A percentile compares a stretch with the other conserved stretches of the same genome.
phyloP scores from a whole-genome alignment of 768 basidiomycete genomes.

The Boletellus ananiceps region DNA sequence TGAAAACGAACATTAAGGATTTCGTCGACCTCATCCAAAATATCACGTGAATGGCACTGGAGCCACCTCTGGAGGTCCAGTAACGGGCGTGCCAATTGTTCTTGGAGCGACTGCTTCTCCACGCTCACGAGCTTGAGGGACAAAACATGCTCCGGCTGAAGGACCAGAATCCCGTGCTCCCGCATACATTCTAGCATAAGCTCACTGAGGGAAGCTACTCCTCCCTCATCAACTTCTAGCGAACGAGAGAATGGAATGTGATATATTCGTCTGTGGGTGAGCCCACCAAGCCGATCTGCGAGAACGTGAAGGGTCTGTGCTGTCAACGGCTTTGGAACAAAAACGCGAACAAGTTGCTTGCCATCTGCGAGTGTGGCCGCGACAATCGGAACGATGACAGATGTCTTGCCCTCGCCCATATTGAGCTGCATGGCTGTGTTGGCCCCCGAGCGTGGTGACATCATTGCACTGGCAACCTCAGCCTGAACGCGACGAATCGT shows the following conservation, averaged over 20 bases:
- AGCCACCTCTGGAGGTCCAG: conserved; percentile 28
- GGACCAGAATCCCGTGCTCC: conserved; percentile 40
- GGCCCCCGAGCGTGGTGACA: conserved; percentile 30
- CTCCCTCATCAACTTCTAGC: conserved; percentile 15
- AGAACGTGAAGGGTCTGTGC: conserved; percentile 49
- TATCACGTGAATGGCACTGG: conserved; percentile 23
- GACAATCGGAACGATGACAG: conserved; percentile 44
- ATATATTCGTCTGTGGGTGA: conserved; percentile 45
- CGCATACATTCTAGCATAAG: conserved; percentile 38
- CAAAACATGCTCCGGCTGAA: conserved; percentile 52
- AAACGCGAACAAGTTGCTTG: conserved; percentile 40
- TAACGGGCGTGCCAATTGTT: conserved; percentile 13
- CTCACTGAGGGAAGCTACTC: conserved; percentile 22
- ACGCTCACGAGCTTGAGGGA: conserved; percentile 47
- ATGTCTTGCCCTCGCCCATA: conserved; percentile 57
- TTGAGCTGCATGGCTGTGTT: conserved; percentile 48
- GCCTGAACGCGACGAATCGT: conserved; percentile 41
- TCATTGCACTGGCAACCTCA: conserved; percentile 44
- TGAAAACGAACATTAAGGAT: conserved; percentile 35
- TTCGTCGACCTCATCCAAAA: conserved; percentile 31
- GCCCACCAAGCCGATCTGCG: conserved; percentile 38
- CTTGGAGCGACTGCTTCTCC: conserved; percentile 28
- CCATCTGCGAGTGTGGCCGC: conserved; percentile 40
- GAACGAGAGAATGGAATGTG: conserved; percentile 48
- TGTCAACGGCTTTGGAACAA: conserved; percentile 46